Conservation (phyloP, 2,329 filamentous ascomycete species). For the Aspergillus brasiliensis region DNA sequence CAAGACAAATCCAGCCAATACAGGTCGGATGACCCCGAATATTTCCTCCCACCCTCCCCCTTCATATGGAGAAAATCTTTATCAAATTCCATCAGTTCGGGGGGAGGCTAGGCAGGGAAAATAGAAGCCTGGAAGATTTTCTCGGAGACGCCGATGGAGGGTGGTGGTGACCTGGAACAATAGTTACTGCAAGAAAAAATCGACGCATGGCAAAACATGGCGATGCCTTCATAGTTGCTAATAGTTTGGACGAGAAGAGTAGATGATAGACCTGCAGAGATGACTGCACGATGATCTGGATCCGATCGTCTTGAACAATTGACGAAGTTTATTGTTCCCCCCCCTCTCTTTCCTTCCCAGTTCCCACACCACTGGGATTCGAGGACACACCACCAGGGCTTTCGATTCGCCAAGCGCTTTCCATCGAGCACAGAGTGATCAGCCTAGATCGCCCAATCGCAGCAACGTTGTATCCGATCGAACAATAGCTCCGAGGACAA, state of each 20-base stretch:
- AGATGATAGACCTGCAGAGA: background rate
- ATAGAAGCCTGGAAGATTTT: background rate
- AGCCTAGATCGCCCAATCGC: slow-evolving; percentile 16
- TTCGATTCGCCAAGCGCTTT: background rate
- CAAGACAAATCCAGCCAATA: background rate
- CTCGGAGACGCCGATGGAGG: background rate
- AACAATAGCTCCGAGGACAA: background rate
- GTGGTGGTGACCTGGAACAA: slow-evolving; percentile 1
- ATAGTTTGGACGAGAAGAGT: slow-evolving; percentile 1
- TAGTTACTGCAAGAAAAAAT: background rate
- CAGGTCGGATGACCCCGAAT: background rate
- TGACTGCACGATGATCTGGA: slow-evolving; percentile 13
- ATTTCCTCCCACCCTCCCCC: background rate
- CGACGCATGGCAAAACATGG: background rate
- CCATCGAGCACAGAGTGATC: slow-evolving; percentile 5
- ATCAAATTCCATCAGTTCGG: background rate
- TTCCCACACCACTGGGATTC: background rate
- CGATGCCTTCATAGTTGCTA: slow-evolving; percentile 3
- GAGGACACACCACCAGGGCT: background rate
- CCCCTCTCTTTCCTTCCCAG: background rate
- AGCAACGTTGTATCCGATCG: slow-evolving; percentile 1
- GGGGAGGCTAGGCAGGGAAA: background rate
- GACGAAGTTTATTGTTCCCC: slow-evolving; percentile 20
- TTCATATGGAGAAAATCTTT: background rate
- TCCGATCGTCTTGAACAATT: slow-evolving; percentile 13